A percentile compares a stretch with the other conserved stretches of the same genome.
Evolutionary conservation across 257 asterid genomes (phyloP).

Genomic region (Paraleonurus japonicus): DNA sequence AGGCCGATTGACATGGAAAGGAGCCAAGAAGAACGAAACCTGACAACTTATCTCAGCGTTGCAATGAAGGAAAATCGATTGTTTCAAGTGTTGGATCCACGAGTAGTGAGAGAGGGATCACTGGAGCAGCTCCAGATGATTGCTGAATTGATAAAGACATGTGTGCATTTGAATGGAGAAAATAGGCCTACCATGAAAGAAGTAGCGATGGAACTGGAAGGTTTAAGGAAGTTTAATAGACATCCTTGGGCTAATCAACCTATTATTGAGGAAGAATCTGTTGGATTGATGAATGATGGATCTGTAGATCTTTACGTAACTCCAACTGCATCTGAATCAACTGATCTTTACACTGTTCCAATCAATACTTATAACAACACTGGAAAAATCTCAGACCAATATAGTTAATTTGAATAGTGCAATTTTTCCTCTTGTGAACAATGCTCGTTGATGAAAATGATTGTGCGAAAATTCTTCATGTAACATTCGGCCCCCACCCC

Average conservation of each 20-base stretch:
- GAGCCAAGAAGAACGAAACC: constrained; percentile 43
- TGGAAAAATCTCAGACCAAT: constrained; percentile 26
- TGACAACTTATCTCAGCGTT: constrained; percentile 42
- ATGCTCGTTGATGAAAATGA: constrained; percentile 33
- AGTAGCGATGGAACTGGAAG: constrained; percentile 69
- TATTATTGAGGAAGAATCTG: neutral
- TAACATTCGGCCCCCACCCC: neutral
- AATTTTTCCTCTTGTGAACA: constrained; percentile 27
- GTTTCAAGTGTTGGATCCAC: constrained; percentile 54
- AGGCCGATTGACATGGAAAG: constrained; percentile 52
- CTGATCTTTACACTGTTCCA: constrained; percentile 48
- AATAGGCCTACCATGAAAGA: constrained; percentile 83
- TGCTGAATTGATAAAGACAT: constrained; percentile 52
- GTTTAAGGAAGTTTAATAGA: constrained; percentile 45
- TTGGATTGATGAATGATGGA: neutral
- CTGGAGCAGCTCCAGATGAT: constrained; percentile 49
- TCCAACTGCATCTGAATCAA: neutral
- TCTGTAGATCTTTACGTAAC: neutral
- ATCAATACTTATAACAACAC: constrained; percentile 9
- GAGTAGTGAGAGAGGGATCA: constrained; percentile 58
- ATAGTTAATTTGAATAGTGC: constrained; percentile 36
- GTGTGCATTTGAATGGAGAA: constrained; percentile 45
- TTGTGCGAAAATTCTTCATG: neutral
- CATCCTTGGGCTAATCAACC: neutral
- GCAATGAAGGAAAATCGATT: constrained; percentile 44